Conservation (phyloP, 257 asterid genomes). For the Ajuga chamaepitys region DNA sequence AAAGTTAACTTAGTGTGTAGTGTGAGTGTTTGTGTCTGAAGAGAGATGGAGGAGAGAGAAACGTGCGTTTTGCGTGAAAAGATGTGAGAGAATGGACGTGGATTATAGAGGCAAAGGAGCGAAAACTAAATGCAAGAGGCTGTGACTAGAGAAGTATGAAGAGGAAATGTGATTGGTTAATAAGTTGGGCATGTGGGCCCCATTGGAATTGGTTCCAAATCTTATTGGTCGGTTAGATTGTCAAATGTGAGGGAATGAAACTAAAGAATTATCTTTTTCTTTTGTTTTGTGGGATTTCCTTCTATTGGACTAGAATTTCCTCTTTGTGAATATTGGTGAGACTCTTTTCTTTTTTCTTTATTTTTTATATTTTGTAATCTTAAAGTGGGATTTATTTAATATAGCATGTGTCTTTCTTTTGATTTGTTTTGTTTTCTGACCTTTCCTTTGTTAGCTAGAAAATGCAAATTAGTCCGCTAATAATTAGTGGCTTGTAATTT, state of each 20-base stretch:
- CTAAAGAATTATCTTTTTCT: background rate
- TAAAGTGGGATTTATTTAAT: constrained; percentile 1
- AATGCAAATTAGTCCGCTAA: background rate
- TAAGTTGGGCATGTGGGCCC: constrained; percentile 13
- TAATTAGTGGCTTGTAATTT: too few species aligned
- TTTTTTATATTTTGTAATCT: constrained; percentile 16
- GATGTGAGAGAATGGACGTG: constrained; percentile 38
- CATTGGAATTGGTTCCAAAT: background rate
- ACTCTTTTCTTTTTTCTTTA: too few species aligned
- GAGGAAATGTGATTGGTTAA: constrained; percentile 8
- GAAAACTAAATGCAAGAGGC: background rate
- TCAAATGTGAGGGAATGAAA: background rate
- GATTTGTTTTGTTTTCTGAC: constrained; percentile 18
- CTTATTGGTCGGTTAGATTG: constrained; percentile 19
- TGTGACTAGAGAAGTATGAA: constrained; percentile 16
- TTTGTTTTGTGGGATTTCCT: constrained; percentile 21
- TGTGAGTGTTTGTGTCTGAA: constrained; percentile 15
- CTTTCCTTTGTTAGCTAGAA: constrained; percentile 6
- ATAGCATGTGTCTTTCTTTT: constrained; percentile 11
- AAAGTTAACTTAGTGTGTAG: constrained; percentile 24
- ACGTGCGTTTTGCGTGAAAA: constrained; percentile 60
- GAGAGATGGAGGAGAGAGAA: constrained; percentile 35
- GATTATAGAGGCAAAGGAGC: constrained; percentile 15
- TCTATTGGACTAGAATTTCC: constrained; percentile 17
- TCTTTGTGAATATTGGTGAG: constrained; percentile 19